Percentiles rank a stretch among this genome's conserved stretches.
These are phyloP conservation scores for Lasiosphaeriaceae sp. DNA, from an alignment of 495 filamentous ascomycete species.

Conservation along the genomic window DNA sequence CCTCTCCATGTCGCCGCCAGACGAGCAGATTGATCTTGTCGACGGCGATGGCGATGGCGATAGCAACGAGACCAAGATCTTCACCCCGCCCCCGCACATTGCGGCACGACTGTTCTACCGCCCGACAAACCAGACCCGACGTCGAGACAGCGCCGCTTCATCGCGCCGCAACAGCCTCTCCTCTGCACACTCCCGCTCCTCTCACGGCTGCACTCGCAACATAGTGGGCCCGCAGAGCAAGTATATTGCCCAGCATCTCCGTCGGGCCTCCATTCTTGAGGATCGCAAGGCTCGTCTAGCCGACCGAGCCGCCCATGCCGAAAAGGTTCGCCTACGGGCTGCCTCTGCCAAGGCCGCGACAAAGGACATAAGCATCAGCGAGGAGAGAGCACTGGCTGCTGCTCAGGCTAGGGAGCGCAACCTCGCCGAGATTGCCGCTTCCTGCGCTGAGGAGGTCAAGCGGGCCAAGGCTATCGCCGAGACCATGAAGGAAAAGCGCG, in stretches of 20 bases:
- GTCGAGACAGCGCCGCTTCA: conserved; percentile 79
- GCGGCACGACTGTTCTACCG: conserved; percentile 77
- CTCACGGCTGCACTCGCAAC: conserved; percentile 56
- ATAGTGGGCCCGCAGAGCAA: conserved; percentile 65
- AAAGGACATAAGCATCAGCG: conserved; percentile 56
- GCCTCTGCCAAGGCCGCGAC: conserved; percentile 78
- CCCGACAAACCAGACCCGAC: conserved; percentile 58
- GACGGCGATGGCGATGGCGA: conserved; percentile 18
- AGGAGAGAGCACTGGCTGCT: conserved; percentile 85
- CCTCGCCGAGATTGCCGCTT: conserved; percentile 86
- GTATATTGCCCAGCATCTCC: conserved; percentile 83
- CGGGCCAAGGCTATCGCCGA: conserved; percentile 90
- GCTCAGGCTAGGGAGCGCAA: conserved; percentile 87
- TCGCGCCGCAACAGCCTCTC: conserved; percentile 88
- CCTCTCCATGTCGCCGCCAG: conserved; percentile 30
- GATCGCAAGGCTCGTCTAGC: conserved; percentile 89
- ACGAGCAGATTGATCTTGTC: conserved; percentile 34
- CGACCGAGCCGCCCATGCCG: conserved; percentile 89
- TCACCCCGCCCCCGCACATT: conserved; percentile 74
- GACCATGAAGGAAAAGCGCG: conserved; percentile 84
- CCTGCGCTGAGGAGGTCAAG: conserved; percentile 92
- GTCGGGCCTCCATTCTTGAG: conserved; percentile 87
- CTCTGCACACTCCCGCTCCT: conserved; percentile 69
- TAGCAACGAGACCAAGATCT: conserved; percentile 35
- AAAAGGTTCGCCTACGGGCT: conserved; percentile 90